Conservation (phyloP, 169 alveolate species). For the Eimeria necatrix region DNA sequence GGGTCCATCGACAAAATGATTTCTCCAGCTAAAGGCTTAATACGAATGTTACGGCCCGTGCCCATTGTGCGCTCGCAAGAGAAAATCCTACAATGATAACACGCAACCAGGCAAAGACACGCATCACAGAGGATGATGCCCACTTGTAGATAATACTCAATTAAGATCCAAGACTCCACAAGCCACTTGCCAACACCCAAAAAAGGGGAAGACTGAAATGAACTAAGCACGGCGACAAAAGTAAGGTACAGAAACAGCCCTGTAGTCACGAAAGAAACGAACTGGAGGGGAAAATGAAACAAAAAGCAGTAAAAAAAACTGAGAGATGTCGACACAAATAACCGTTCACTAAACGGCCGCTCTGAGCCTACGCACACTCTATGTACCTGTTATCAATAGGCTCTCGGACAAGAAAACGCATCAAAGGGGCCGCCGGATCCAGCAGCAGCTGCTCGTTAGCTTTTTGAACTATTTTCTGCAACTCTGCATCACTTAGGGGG, state of each 20-base stretch:
- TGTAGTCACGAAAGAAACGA: no score
- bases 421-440: conserved; percentile 69
- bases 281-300: no score
- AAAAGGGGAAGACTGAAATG: background rate
- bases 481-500: conserved; percentile 5
- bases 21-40: conserved; percentile 65
- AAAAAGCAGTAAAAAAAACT: background rate
- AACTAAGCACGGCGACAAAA: no score
- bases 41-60: background rate
- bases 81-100: conserved; percentile 27
- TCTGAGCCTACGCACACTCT: no score
- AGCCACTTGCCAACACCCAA: conserved; percentile 27
- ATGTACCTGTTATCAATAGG: conserved; percentile 80
- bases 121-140: no score
- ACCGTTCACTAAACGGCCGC: background rate
- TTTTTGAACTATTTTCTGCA: background rate
- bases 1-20: conserved; percentile 76
- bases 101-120: background rate
- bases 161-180: background rate
- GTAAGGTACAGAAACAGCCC: no score
- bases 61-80: background rate
- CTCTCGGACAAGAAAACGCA: conserved; percentile 79
- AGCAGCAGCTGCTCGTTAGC: conserved; percentile 71
- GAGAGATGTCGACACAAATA: background rate
- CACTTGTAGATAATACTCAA: background rate